phyloP scores from a whole-genome alignment of 1,139 yeast genomes.

The Geotrichum klebahnii region DNA sequence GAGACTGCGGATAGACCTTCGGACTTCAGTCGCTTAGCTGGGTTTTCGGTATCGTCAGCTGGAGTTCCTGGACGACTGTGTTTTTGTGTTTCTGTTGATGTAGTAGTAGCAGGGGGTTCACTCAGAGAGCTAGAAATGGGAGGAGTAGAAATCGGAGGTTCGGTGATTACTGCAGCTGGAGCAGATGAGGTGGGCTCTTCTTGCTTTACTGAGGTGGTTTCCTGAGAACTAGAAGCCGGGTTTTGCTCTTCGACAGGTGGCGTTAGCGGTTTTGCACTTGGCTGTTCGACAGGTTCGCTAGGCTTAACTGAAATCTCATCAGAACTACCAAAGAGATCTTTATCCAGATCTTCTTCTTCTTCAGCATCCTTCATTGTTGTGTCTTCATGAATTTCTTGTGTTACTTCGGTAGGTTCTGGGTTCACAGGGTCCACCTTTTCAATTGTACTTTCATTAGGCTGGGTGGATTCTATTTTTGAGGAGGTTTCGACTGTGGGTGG shows the following conservation, averaged over 20 bases:
- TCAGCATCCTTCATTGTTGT: constrained; percentile 1
- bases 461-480: background rate
- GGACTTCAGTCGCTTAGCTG: constrained; percentile 5
- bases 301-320: background rate
- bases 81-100: background rate
- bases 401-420: no score
- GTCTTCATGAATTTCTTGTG: background rate
- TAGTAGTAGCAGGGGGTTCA: no score
- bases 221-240: background rate
- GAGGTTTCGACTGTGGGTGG: no score
- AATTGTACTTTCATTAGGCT: no score
- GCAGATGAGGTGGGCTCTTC: background rate
- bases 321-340: constrained; percentile 10
- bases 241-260: constrained; percentile 9
- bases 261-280: constrained; percentile 3
- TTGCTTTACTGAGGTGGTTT: background rate
- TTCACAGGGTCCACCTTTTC: no score
- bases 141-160: no score
- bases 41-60: background rate
- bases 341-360: constrained; percentile 4
- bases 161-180: no score
- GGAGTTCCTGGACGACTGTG: constrained; percentile 6
- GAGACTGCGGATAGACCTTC: background rate
- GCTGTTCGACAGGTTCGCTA: background rate
- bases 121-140: no score